Evolutionary conservation across 129 eudicot genomes (phyloP).

Genomic region (Pittosporum tobira): DNA sequence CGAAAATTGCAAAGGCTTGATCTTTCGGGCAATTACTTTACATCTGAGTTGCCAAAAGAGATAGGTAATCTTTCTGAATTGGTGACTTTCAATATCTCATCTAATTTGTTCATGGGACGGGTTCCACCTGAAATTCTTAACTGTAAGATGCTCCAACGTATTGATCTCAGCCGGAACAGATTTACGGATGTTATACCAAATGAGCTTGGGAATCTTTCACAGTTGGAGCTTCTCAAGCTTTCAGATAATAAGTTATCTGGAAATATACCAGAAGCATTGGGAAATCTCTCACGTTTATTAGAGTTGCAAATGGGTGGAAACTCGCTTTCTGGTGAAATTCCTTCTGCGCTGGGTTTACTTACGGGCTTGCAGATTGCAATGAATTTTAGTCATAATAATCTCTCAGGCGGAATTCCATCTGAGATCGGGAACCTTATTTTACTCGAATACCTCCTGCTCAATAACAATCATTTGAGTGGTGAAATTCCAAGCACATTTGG

Average conservation of each 20-base stretch:
- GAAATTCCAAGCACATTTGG: conserved; percentile 76
- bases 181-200: conserved; percentile 48
- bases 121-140: conserved; percentile 55
- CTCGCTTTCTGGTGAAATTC: conserved; percentile 61
- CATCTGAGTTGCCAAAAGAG: conserved; percentile 56
- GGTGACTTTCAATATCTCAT: conserved; percentile 73
- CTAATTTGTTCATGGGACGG: conserved; percentile 54
- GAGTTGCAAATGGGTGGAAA: conserved; percentile 97
- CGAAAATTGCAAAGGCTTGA: conserved; percentile 72
- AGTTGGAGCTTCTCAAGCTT: conserved; percentile 66
- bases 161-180: conserved; percentile 74
- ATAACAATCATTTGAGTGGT: conserved; percentile 69
- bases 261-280: conserved; percentile 54
- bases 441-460: conserved; percentile 57
- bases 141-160: conserved; percentile 79
- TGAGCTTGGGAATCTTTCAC: conserved; percentile 62
- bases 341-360: conserved; percentile 68
- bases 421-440: conserved; percentile 74
- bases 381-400: conserved; percentile 73
- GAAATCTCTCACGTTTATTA: conserved; percentile 66
- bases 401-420: conserved; percentile 70
- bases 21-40: conserved; percentile 64
- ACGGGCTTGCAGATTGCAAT: conserved; percentile 72
- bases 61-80: conserved; percentile 50
- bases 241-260: conserved; percentile 82